A percentile compares a stretch with the other conserved stretches of the same genome.
These are phyloP conservation scores for Myxozyma neotropica DNA, from an alignment of 805 yeast species.

Conservation along the genomic window DNA sequence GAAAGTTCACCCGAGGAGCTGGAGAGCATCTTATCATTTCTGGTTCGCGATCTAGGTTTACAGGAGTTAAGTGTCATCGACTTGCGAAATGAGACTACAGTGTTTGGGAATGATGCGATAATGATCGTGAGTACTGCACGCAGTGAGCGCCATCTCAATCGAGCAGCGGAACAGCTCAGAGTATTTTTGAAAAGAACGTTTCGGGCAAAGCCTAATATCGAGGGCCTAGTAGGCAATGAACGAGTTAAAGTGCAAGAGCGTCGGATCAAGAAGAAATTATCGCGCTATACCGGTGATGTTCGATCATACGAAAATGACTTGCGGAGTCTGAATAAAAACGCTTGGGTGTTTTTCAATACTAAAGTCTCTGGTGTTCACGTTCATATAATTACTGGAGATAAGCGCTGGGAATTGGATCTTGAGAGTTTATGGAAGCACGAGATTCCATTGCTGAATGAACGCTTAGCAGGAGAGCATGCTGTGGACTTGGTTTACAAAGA, in stretches of 20 bases:
- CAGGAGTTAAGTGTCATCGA: constrained; percentile 66
- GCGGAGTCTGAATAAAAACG: constrained; percentile 49
- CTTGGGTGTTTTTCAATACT: constrained; percentile 84
- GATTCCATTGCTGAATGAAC: constrained; percentile 15
- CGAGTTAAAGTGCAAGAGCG: constrained; percentile 55
- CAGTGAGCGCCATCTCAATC: constrained; percentile 71
- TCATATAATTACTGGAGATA: constrained; percentile 71
- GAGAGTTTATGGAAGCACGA: constrained; percentile 61
- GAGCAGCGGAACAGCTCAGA: constrained; percentile 64
- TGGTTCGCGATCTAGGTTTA: constrained; percentile 67
- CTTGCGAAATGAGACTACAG: constrained; percentile 49
- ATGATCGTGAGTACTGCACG: constrained; percentile 76
- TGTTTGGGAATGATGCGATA: constrained; percentile 48
- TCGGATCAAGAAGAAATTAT: constrained; percentile 54
- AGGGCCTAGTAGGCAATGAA: constrained; percentile 69
- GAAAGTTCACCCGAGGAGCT: constrained; percentile 57
- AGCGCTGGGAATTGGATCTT: constrained; percentile 68
- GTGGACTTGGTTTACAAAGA: background rate
- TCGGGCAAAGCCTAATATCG: constrained; percentile 55
- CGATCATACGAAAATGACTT: constrained; percentile 62
- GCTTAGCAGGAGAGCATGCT: background rate
- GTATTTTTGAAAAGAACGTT: constrained; percentile 58
- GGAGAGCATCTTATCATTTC: constrained; percentile 48
- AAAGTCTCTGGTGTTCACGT: constrained; percentile 62
- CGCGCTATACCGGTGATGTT: constrained; percentile 55